phyloP scores from a whole-genome alignment of 129 eudicot species.

The Silybum marianum region DNA sequence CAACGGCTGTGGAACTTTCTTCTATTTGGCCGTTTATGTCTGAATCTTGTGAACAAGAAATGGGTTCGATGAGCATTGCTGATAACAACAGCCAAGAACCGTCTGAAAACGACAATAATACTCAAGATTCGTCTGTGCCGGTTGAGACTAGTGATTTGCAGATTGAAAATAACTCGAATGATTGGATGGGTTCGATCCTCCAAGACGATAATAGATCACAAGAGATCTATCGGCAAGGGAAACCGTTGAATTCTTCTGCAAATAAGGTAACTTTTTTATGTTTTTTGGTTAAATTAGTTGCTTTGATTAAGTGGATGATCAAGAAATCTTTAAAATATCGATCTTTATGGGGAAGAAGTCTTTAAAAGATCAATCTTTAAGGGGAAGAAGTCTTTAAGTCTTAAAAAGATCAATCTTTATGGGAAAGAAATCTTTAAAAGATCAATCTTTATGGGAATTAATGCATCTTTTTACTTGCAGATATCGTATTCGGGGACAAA shows the following conservation, averaged over 20 bases:
- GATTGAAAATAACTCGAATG: conserved; percentile 16
- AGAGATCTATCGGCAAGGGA: conserved; percentile 29
- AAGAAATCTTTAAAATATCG: background rate
- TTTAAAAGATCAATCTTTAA: conserved; percentile 17
- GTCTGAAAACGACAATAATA: conserved; percentile 23
- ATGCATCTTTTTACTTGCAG: conserved; percentile 35
- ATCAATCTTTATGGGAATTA: conserved; percentile 11
- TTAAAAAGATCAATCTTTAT: conserved; percentile 20
- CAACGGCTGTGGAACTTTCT: conserved; percentile 74
- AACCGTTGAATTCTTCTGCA: conserved; percentile 30
- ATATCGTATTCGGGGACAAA: conserved; percentile 40
- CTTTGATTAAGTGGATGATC: background rate
- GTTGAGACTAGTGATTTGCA: conserved; percentile 19
- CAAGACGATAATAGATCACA: conserved; percentile 31
- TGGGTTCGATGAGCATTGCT: conserved; percentile 70
- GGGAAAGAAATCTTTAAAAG: background rate
- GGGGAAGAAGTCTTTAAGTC: too few species aligned
- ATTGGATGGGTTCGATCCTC: conserved; percentile 38
- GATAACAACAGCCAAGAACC: conserved; percentile 37
- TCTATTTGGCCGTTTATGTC: conserved; percentile 67
- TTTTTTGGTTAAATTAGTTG: background rate
- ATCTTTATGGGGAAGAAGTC: conserved; percentile 2
- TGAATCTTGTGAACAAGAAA: conserved; percentile 61
- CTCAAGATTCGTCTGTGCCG: conserved; percentile 34
- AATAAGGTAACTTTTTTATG: conserved; percentile 37